Base-by-base conservation (phyloP, 106 monocot species). In the Dactylorhiza incarnata region DNA sequence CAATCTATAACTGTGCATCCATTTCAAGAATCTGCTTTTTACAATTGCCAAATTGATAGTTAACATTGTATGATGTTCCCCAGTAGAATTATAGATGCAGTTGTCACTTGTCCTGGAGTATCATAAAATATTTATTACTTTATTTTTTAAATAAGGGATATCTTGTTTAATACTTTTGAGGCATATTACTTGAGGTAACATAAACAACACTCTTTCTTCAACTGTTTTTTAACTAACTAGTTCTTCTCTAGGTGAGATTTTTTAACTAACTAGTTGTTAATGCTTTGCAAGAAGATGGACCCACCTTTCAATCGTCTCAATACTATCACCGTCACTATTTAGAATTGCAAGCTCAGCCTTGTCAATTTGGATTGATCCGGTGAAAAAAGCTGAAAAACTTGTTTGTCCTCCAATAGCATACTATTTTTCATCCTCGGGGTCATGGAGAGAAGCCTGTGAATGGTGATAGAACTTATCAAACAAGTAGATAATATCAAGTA, bases 271-370 rank as follows among this genome's bases (percentile, higher is more conserved):
- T 29, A 65, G 13, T 65, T 29, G 65, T 29, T 29, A 65, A 65
- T 65, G 29, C 7, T 29, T 69, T 69, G 45, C 44, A 16, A 69
- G 45, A 46, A 68, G 44, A 69, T 46, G 45, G 19, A 72, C 69
- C 79, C 86, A 99, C 97, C 83, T 99, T 76, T 94, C 73, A 48
- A 74, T 54, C n/a, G 88, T 71, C 46, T 89, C 89, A 4, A 63
- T 77, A 77, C 70, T 86, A 24, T 67, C 87, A 61, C 72, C 75
- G 79, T 99, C 97, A 76, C 76, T 80, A 70, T 94, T 91, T 74
- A 89, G 61, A 76, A 99, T 81, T 25, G 85, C 86, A 77, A 94
- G 80, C 83, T 99, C 94, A 68, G 87, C 87, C 82, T 89, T 86
- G 76, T 88, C 89, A 79, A 99, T 77, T 78, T 88, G 88, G 65